phyloP scores from a whole-genome alignment of 2,329 filamentous ascomycete species.

The Penicillium sp. region DNA sequence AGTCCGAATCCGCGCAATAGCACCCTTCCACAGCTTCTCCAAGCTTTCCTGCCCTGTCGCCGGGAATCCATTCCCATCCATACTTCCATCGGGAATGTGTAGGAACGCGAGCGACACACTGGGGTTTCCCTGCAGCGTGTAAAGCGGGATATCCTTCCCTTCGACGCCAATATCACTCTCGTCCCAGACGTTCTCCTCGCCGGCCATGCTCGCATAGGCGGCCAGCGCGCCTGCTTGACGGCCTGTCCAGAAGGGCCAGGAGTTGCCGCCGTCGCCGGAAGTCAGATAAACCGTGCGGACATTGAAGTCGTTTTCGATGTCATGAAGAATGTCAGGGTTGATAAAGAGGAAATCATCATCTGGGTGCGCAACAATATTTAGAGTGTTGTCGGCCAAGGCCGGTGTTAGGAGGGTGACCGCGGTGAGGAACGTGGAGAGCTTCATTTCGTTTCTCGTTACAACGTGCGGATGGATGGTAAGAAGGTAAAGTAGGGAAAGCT shows the following conservation, averaged over 20 bases:
- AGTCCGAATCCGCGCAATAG: background rate
- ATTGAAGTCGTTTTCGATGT: constrained; percentile 1
- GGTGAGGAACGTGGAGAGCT: background rate
- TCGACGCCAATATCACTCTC: background rate
- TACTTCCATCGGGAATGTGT: constrained; percentile 18
- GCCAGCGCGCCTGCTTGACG: constrained; percentile 8
- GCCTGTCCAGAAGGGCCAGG: constrained; percentile 8
- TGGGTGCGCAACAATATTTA: constrained; percentile 22
- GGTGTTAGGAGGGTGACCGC: background rate
- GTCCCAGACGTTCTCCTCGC: constrained; percentile 9
- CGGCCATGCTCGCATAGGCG: constrained; percentile 18
- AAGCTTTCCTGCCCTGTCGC: constrained; percentile 14
- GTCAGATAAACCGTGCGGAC: constrained; percentile 20
- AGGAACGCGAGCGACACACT: constrained; percentile 16
- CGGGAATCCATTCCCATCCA: constrained; percentile 15
- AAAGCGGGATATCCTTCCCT: constrained; percentile 12
- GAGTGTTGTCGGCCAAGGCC: constrained; percentile 6
- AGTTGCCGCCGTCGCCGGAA: constrained; percentile 18
- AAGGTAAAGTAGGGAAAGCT: background rate
- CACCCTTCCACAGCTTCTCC: constrained; percentile 14
- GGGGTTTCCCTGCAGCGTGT: constrained; percentile 2
- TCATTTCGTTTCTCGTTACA: background rate
- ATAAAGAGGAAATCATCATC: constrained; percentile 23
- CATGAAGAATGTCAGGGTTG: constrained; percentile 15
- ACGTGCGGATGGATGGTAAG: background rate